phyloP scores from a whole-genome alignment of 768 basidiomycete species.

The Fistulinella prunicolor region DNA sequence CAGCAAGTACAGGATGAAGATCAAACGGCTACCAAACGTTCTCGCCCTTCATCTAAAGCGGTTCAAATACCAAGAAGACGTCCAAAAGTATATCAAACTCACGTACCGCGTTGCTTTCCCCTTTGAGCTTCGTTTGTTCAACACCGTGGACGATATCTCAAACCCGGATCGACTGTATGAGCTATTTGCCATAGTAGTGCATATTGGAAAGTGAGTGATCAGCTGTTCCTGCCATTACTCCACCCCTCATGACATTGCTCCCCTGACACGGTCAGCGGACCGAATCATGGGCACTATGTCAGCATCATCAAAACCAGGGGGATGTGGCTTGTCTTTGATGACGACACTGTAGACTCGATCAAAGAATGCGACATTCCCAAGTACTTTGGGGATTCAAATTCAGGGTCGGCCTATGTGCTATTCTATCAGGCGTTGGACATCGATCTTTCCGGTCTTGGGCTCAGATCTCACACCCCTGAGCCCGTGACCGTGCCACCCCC shows the following conservation, averaged over 20 bases:
- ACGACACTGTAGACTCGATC: conserved; percentile 86
- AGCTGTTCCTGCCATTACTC: conserved; percentile 7
- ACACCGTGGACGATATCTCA: conserved; percentile 91
- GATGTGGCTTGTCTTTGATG: conserved; percentile 92
- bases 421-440: conserved; percentile 96
- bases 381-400: conserved; percentile 89
- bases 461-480: conserved; percentile 40
- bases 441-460: conserved; percentile 66
- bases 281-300: conserved; percentile 98
- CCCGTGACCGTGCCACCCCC: conserved; percentile 15
- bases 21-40: conserved; percentile 93
- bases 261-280: conserved; percentile 57
- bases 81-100: conserved; percentile 89
- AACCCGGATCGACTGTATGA: conserved; percentile 92
- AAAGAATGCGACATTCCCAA: conserved; percentile 86
- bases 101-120: conserved; percentile 97
- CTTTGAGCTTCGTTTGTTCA: conserved; percentile 90
- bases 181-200: conserved; percentile 96
- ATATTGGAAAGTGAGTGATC: conserved; percentile 90
- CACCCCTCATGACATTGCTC: conserved; percentile 9
- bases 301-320: conserved; percentile 87
- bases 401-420: conserved; percentile 91
- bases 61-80: conserved; percentile 97
- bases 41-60: conserved; percentile 95
- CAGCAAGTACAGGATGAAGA: conserved; percentile 78